A percentile compares a stretch with the other conserved stretches of the same genome.
Conservation (phyloP, 805 yeast species). For the Sugiyamaella smithiae region DNA sequence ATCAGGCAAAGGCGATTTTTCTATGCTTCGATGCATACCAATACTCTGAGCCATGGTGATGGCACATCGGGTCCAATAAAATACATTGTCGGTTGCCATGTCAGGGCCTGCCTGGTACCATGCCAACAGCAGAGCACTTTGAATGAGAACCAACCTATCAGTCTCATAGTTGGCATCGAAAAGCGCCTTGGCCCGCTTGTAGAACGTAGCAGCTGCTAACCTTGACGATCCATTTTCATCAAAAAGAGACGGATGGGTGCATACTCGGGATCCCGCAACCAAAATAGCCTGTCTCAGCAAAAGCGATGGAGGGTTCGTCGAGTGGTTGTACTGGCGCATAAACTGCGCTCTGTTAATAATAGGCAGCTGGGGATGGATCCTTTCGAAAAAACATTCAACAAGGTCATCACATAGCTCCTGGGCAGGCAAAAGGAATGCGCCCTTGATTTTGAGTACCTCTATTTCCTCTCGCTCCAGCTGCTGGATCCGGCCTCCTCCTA, state of each 20-base stretch:
- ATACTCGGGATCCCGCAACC: conserved; percentile 64
- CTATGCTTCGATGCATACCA: conserved; percentile 66
- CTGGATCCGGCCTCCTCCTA: conserved; percentile 27
- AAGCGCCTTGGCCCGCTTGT: conserved; percentile 69
- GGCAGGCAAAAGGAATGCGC: conserved; percentile 69
- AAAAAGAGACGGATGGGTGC: conserved; percentile 49
- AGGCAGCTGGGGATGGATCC: conserved; percentile 68
- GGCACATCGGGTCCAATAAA: conserved; percentile 69
- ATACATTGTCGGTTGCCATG: conserved; percentile 61
- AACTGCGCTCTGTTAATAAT: conserved; percentile 62
- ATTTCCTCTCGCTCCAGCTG: conserved; percentile 57
- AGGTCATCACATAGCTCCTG: conserved; percentile 56
- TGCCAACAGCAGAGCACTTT: conserved; percentile 59
- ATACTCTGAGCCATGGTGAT: conserved; percentile 68
- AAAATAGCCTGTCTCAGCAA: conserved; percentile 66
- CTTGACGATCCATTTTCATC: conserved; percentile 48
- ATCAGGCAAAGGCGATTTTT: conserved; percentile 36
- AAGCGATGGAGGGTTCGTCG: conserved; percentile 57
- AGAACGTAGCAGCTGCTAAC: conserved; percentile 56
- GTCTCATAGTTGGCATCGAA: conserved; percentile 67
- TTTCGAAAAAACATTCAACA: conserved; percentile 58
- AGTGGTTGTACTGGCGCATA: conserved; percentile 54
- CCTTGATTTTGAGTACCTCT: conserved; percentile 59
- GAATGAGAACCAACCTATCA: conserved; percentile 60
- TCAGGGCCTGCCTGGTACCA: conserved; percentile 75